phyloP scores from a whole-genome alignment of 768 basidiomycete species.

The Epithele typhae region DNA sequence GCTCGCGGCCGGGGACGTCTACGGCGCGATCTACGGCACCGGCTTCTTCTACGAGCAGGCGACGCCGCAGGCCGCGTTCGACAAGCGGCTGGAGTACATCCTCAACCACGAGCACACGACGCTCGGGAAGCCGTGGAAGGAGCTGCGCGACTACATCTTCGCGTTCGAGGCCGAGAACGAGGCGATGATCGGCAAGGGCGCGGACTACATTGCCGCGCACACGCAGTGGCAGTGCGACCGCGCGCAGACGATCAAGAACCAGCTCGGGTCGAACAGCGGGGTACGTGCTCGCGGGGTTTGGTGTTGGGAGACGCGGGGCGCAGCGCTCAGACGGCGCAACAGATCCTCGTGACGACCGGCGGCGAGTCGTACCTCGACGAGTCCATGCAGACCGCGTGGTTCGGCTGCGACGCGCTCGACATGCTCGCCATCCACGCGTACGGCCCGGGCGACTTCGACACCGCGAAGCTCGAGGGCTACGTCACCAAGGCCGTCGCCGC shows the following conservation, averaged over 20 bases:
- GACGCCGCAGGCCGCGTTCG: constrained; percentile 26
- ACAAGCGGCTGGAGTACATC: constrained; percentile 34
- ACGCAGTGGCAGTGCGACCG: constrained; percentile 26
- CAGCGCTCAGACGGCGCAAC: too few relatives aligned
- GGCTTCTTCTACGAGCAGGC: constrained; percentile 32
- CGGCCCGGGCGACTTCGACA: constrained; percentile 26
- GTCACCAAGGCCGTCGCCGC: constrained; percentile 29
- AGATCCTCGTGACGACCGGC: constrained; percentile 27
- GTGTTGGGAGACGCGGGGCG: too few relatives aligned
- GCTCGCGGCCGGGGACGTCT: constrained; percentile 30
- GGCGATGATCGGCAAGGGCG: constrained; percentile 27
- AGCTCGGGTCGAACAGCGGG: constrained; percentile 21
- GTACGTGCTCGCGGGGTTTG: constrained; percentile 6
- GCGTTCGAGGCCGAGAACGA: constrained; percentile 37
- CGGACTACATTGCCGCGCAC: background rate
- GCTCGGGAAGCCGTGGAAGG: constrained; percentile 34
- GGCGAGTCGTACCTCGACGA: constrained; percentile 27
- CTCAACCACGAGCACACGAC: constrained; percentile 35
- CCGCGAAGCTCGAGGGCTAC: constrained; percentile 20
- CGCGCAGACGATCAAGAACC: constrained; percentile 22
- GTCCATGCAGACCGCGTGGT: constrained; percentile 23
- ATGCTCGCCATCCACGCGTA: constrained; percentile 37
- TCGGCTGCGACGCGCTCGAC: constrained; percentile 27
- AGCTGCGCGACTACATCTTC: constrained; percentile 34
- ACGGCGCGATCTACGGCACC: constrained; percentile 28